Base-by-base conservation (phyloP, 2,329 filamentous ascomycete species). In the Rachicladosporium sp. region DNA sequence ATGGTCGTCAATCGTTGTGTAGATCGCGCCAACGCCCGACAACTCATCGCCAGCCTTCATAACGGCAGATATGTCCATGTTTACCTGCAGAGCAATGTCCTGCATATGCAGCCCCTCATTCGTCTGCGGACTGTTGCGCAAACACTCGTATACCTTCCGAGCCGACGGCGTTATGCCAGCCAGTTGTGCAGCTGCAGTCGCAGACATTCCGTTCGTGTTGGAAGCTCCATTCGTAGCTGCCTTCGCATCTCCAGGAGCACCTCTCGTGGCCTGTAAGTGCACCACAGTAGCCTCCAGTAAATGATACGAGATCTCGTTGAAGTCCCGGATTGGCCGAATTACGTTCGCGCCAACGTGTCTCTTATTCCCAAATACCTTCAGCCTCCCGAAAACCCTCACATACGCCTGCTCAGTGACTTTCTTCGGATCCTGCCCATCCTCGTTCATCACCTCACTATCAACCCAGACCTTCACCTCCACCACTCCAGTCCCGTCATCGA, bases 241-340 rank as follows among this genome's bases (percentile, higher is more conserved):
- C 23, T 50, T 40, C 61, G 71, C 65, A 42, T 62, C 58, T 29
- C 64, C 65, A 2, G 62, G 68, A 3, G 78, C 73, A 0, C 87
- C 88, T 33, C 77, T 75, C 10, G 80, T 83, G 60, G 87, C 82
- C 63, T 80, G 80, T 37, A 98, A 68, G 65, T 98, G 91, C 36
- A 93, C 82, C 43, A 82, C 83, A 4, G 87, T 84, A 19, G 86
- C 81, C 66, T 98, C 89, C 39, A 98, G 76, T 48, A 95, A 65
- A 63, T 96, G 91, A 60, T 86, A 93, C 58, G 81, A 82, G 59
- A 96, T 74, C 70, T 98, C 91, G 67, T 98, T 94, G 67, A 81
- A 81, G 61, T 95, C 83, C 40, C 72, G 68, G 40, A 96, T 68
- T 3, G 82, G 78, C 38, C 87, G 80, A 47, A 98, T 79, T 53